Percentiles rank a stretch among this genome's conserved stretches.
Evolutionary conservation across 495 filamentous ascomycete genomes (phyloP).

Genomic region (Penicillium turbatum): DNA sequence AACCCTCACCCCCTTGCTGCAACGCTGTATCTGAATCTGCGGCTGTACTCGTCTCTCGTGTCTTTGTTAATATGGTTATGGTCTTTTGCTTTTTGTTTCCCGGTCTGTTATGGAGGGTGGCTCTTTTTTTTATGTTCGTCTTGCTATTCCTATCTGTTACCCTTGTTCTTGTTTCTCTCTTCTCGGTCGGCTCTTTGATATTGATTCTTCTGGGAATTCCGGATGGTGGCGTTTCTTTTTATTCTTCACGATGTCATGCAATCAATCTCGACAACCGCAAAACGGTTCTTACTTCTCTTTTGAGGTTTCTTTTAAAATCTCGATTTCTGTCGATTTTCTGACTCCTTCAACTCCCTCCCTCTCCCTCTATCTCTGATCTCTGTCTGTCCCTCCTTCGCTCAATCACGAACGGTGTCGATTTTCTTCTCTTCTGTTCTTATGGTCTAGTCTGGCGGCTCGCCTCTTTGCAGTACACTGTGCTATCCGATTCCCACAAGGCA

Average conservation of each 20-base stretch:
- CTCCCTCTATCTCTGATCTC: background rate
- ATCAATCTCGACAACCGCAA: conserved; percentile 15
- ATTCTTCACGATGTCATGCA: conserved; percentile 29
- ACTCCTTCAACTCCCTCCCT: background rate
- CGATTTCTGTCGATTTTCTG: background rate
- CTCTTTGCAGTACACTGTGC: background rate
- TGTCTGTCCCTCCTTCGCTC: background rate
- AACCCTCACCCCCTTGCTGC: background rate
- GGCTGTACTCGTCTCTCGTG: background rate
- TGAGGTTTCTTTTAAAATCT: background rate
- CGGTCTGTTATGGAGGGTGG: background rate
- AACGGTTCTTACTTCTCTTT: conserved; percentile 6
- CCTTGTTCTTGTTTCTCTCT: background rate
- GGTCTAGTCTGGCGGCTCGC: no score
- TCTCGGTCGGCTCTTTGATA: conserved; percentile 11
- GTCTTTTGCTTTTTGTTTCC: background rate
- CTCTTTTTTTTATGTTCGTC: background rate
- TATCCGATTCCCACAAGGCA: background rate
- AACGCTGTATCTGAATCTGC: background rate
- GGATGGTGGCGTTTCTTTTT: conserved; percentile 22
- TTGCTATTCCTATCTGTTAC: background rate
- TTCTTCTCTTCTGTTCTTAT: background rate
- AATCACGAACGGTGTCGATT: background rate
- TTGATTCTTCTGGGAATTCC: conserved; percentile 1
- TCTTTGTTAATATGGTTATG: conserved; percentile 9